Evolutionary conservation across 2,329 filamentous ascomycete genomes (phyloP), one percentile per base, ranked within the genome.

Genomic region (Fusarium coffeatum): DNA sequence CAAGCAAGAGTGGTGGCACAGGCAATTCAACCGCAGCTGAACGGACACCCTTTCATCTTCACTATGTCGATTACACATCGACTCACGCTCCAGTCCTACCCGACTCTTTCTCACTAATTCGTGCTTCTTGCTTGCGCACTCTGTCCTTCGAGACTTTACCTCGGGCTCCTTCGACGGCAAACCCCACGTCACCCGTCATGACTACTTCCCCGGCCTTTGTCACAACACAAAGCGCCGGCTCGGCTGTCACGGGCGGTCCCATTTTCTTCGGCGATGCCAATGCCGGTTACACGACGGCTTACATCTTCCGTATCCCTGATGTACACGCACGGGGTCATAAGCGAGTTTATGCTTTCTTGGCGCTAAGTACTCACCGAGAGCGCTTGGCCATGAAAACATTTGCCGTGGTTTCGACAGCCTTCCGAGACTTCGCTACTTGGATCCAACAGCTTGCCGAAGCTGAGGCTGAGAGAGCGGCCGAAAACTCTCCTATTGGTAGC

Each of bases 301-400:
- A 90, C 77, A 89, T 91, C 68, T 92, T 92, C 74, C 89, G 89
- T 27, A 89, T 92, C 43, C 87, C 89, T 9, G 89, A 92, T 74
- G 83, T 90, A 37, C 89, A 90, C 68, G 89, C 89, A 16, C 87
- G 89, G 15, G 89, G 89, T 7, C 87, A 90, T 71, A 89, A 90
- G 78, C 86, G 89, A n/a, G 87, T 91, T 15, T 92, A 92, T 74
- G 89, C 89, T 13, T 88, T 92, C 64, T 78, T 92, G 62, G 88
- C 89, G 3, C 84, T 91, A 48, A 89, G 85, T 76, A 90, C 88
- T 13, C 87, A 91, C 77, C 87, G 87, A 54, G 89, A 91, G 78
- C 84, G 88, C 16, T 80, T 88, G 16, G 88, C 88, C 46, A 90
- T 92, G 86, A 89, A 90, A 77, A 85, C 88, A 1, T 91, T 91